Base-by-base conservation (phyloP, 202 grass and related monocot species). In the Zizania palustris region DNA sequence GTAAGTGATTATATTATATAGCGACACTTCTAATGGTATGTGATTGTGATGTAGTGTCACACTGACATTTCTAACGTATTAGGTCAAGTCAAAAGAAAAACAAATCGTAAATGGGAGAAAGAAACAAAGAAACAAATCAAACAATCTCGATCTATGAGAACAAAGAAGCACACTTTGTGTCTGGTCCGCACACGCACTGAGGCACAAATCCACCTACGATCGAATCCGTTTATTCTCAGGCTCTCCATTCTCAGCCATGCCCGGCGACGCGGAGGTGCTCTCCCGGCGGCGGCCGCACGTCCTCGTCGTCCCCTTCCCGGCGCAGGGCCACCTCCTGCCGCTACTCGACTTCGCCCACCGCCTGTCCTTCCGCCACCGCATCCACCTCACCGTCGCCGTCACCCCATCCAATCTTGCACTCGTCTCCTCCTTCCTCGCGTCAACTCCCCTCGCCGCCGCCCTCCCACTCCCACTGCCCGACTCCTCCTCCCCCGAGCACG, bases 271-370 rank as follows among this genome's bases (percentile, higher is more conserved):
- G 34, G 18, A 1, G 9, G 14, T 15, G 21, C 7, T 16, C 7
- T 46, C 58, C 7, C 11, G n/a, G 28, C 39, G 54, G 6, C 15
- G 28, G 11, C 42, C 60, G 3, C 79, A 87, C 33, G 37, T 73
- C 4, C 65, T 87, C 2, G 51, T 82, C 64, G 11, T 87, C n/a
- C 72, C 85, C 16, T 82, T 78, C 46, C 85, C 79, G 1, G 22
- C 85, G 6, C 65, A 74, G 35, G 85, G 85, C 74, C 72, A 86
- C 22, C 46, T 77, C 19, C 45, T 77, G 0, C 63, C 84, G 1
- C 78, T 86, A 15, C 78, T 82, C 38, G 74, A 79, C 61, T 55
- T 81, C n/a, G 66, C 42, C n/a, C 85, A 86, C 63, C 39, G 38
- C 16, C 79, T 90, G 1, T 56, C 78, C 40, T 5, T 72, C 19